Conservation (phyloP, 768 basidiomycete genomes). For the Rhodosporidiobolus sp. region DNA sequence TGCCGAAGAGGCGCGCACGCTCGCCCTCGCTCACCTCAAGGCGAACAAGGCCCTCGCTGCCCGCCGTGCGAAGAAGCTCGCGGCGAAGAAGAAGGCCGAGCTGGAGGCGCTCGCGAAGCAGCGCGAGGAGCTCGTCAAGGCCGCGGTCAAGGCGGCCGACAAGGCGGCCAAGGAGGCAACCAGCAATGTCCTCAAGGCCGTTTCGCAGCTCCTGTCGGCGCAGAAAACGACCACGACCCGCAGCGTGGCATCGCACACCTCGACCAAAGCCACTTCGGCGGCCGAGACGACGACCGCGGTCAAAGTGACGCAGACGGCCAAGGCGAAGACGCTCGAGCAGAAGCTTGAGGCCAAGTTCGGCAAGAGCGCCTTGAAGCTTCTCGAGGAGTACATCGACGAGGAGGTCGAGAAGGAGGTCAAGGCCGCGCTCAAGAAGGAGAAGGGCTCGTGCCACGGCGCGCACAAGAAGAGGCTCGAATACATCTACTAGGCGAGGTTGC, state of each 20-base stretch:
- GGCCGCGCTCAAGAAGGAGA: neutral
- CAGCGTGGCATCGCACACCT: neutral
- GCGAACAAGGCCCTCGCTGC: neutral
- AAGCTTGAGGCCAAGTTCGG: neutral
- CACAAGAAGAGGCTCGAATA: neutral
- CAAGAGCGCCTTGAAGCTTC: neutral
- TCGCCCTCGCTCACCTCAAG: neutral
- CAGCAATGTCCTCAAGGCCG: neutral
- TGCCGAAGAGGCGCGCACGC: neutral
- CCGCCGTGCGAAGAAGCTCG: neutral
- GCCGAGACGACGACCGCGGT: neutral
- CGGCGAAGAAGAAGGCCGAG: neutral
- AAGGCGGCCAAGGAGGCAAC: neutral
- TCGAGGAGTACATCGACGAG: slow-evolving; percentile 2
- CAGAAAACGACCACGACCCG: neutral
- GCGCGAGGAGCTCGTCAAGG: neutral
- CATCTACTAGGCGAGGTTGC: neutral
- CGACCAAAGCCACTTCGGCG: neutral
- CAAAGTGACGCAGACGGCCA: neutral
- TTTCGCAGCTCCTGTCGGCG: neutral
- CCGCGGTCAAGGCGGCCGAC: neutral
- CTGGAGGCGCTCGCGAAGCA: neutral
- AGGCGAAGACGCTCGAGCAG: neutral
- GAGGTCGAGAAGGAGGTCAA: slow-evolving; percentile 8
- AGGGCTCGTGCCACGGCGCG: too few species aligned